Percentiles rank a stretch among this genome's conserved stretches.
These are phyloP conservation scores for Papiliotrema terrestris DNA, from an alignment of 1,284 basidiomycete species.

Conservation along the genomic window DNA sequence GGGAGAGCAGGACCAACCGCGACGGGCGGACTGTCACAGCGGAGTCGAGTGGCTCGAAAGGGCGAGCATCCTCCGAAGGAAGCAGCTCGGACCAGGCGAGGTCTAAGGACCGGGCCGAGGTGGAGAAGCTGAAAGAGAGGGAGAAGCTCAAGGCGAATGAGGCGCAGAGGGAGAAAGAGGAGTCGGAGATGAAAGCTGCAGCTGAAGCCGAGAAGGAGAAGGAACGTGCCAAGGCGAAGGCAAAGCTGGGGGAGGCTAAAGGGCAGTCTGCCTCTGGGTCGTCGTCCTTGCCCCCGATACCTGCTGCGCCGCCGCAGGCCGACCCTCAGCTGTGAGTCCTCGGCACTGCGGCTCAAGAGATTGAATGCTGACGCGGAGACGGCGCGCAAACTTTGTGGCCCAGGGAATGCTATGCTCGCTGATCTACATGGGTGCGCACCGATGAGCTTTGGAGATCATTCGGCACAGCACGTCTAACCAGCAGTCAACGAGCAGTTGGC, in stretches of 20 bases:
- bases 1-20: no score
- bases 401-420: constrained; percentile 27
- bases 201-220: neutral
- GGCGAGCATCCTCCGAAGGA: no score
- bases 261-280: neutral
- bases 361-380: constrained; percentile 6
- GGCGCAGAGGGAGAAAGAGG: neutral
- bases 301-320: neutral
- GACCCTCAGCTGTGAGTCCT: constrained; percentile 26
- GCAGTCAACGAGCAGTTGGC: constrained; percentile 20
- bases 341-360: neutral
- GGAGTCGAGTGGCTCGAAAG: neutral
- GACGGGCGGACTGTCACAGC: neutral
- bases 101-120: neutral
- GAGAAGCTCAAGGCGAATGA: constrained; percentile 5
- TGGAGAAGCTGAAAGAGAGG: constrained; percentile 1
- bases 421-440: constrained; percentile 21
- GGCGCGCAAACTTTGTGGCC: constrained; percentile 24
- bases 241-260: neutral
- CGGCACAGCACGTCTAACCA: neutral
- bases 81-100: neutral
- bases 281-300: neutral
- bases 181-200: neutral
- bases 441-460: neutral
- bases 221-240: neutral